Conservation (phyloP, 805 yeast species). For the Lipomyces kockii region DNA sequence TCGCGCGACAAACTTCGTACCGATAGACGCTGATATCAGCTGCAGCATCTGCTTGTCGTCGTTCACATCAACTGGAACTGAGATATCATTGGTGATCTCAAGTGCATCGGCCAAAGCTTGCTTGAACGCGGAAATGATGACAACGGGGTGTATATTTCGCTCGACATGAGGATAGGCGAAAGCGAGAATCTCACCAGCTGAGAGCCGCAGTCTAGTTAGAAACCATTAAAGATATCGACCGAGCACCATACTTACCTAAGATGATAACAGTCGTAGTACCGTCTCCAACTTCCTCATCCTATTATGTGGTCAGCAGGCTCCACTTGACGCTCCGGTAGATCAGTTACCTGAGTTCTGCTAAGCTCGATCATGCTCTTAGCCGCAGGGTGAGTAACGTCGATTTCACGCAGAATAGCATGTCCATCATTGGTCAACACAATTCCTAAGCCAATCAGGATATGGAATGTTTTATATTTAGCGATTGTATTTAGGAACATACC, state of each 20-base stretch:
- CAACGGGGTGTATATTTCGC: constrained; percentile 95
- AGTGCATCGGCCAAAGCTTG: constrained; percentile 89
- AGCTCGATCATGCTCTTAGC: constrained; percentile 98
- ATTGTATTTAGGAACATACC: constrained; percentile 25
- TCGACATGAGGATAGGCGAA: constrained; percentile 91
- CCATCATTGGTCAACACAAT: constrained; percentile 97
- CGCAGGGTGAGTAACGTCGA: constrained; percentile 95
- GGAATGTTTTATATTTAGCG: constrained; percentile 50
- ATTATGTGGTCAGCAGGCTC: constrained; percentile 43
- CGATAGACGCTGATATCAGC: constrained; percentile 87
- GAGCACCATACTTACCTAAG: constrained; percentile 45
- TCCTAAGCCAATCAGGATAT: constrained; percentile 51
- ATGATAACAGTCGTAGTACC: constrained; percentile 98
- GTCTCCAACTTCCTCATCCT: constrained; percentile 98
- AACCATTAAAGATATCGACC: background rate
- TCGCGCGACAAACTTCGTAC: constrained; percentile 89
- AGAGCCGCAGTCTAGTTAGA: background rate
- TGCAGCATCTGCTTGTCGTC: constrained; percentile 87
- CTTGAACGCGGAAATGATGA: constrained; percentile 91
- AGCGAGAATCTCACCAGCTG: constrained; percentile 93
- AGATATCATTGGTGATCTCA: constrained; percentile 80
- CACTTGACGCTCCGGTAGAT: background rate
- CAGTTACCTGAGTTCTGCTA: constrained; percentile 64
- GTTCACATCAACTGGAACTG: constrained; percentile 78
- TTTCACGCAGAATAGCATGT: constrained; percentile 95